Percentiles rank a stretch among this genome's conserved stretches.
Conservation (phyloP, 768 basidiomycete species). For the Suillus paluster region DNA sequence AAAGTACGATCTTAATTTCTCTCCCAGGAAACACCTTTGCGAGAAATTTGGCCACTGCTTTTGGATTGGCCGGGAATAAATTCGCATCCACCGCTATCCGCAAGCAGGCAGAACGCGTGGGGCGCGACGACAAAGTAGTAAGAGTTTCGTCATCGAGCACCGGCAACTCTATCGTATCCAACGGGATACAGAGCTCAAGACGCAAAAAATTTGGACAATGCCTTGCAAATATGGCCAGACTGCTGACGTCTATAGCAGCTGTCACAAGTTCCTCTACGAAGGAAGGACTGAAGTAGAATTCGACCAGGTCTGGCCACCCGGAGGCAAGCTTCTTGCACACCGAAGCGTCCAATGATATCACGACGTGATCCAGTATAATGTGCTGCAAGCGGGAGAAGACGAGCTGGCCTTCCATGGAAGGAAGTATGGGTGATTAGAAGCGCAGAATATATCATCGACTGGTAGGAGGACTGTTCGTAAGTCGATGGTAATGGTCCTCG, state of each 20-base stretch:
- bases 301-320: too few species aligned
- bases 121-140: neutral
- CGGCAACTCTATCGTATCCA: neutral
- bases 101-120: neutral
- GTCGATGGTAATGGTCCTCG: neutral
- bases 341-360: neutral
- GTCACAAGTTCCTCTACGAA: too few species aligned
- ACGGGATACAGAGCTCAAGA: neutral
- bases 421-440: neutral
- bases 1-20: neutral
- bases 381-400: neutral
- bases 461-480: neutral
- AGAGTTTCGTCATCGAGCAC: neutral
- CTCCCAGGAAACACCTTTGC: neutral
- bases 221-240: too few species aligned
- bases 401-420: neutral
- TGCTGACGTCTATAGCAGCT: too few species aligned
- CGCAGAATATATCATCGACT: neutral
- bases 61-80: neutral
- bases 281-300: too few species aligned
- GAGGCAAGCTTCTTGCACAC: too few species aligned
- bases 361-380: neutral
- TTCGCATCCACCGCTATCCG: neutral
- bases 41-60: neutral
- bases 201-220: neutral